These are phyloP conservation scores for Talaromyces sp. DNA, from an alignment of 2,329 filamentous ascomycete species.

Conservation along the genomic window DNA sequence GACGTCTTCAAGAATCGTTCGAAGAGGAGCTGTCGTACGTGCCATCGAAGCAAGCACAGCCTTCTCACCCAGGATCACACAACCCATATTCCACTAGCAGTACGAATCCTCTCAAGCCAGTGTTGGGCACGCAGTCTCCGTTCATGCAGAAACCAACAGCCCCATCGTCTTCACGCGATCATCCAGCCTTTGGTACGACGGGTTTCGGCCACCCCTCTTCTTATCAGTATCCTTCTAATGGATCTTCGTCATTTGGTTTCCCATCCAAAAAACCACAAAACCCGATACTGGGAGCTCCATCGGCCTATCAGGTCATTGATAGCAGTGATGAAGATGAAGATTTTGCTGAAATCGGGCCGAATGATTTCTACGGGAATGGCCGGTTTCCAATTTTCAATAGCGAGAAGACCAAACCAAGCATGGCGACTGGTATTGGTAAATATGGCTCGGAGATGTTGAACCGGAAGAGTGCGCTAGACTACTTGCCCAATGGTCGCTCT, in stretches of 20 bases:
- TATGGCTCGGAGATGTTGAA: not conserved
- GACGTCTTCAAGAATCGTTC: slow-evolving; percentile 36
- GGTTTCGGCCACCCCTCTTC: not conserved
- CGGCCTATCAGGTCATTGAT: slow-evolving; percentile 17
- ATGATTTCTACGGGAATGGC: slow-evolving; percentile 10
- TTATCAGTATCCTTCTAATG: slow-evolving; percentile 9
- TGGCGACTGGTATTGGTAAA: not conserved
- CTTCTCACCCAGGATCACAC: not conserved
- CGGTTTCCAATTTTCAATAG: not conserved
- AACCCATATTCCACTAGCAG: not conserved
- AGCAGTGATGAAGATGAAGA: slow-evolving; percentile 33
- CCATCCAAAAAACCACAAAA: not conserved
- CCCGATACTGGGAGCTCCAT: not conserved
- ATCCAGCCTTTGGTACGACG: slow-evolving; percentile 5
- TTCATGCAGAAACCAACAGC: not conserved
- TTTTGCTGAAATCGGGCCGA: slow-evolving; percentile 31
- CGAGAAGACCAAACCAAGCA: not conserved
- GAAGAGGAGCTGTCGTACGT: not conserved
- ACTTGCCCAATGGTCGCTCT: not conserved
- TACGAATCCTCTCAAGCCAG: not conserved
- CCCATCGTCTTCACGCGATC: not conserved
- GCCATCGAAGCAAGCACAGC: not conserved
- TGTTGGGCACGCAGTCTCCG: not conserved
- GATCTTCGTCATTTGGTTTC: not conserved
- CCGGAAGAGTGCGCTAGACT: not conserved